Percentiles rank a stretch among this genome's conserved stretches.
These are phyloP conservation scores for Neurospora sp. DNA, from an alignment of 495 filamentous ascomycete species.

Conservation along the genomic window DNA sequence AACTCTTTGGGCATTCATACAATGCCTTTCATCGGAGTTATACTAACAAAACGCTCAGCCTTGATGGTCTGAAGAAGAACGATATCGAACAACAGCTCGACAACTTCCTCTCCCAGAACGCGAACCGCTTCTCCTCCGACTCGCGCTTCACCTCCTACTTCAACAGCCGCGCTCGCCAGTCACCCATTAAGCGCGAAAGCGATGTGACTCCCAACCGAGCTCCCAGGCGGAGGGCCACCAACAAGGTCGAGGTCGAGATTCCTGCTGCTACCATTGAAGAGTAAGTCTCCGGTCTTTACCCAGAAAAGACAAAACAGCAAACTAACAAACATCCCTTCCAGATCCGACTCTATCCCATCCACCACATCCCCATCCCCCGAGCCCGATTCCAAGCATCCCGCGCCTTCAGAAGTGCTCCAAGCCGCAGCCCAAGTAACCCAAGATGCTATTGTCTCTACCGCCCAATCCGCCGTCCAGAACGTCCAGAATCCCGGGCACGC, in stretches of 20 bases:
- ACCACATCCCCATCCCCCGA: neutral
- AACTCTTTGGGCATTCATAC: neutral
- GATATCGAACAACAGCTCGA: constrained; percentile 76
- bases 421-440: constrained; percentile 6
- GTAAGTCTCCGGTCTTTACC: constrained; percentile 21
- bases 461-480: constrained; percentile 30
- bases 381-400: constrained; percentile 1
- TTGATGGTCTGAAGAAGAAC: constrained; percentile 60
- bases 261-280: constrained; percentile 15
- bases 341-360: neutral
- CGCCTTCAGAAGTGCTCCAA: neutral
- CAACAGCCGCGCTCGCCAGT: constrained; percentile 49
- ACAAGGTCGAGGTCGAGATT: constrained; percentile 36
- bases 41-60: constrained; percentile 34
- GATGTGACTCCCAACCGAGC: constrained; percentile 17
- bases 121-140: constrained; percentile 48
- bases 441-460: constrained; percentile 20
- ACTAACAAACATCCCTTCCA: neutral
- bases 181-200: constrained; percentile 66
- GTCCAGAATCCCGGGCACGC: constrained; percentile 50
- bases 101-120: constrained; percentile 59
- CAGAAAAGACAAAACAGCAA: constrained; percentile 5
- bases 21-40: neutral
- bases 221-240: constrained; percentile 35
- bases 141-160: constrained; percentile 67